Base-by-base conservation (phyloP, 495 filamentous ascomycete genomes). In the Xylaria castorea region DNA sequence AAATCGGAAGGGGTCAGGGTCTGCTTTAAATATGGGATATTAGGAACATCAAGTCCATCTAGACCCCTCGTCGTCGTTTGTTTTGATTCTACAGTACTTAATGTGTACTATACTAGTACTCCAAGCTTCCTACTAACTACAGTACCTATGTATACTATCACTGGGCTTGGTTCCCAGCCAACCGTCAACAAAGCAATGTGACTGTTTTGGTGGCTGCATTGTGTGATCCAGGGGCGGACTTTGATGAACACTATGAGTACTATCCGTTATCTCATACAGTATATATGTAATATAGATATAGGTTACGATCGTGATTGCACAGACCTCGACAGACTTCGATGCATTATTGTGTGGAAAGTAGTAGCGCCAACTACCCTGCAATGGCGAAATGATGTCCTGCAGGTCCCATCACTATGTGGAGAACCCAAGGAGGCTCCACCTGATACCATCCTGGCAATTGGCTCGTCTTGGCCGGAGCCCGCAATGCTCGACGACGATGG, bases 301-400 rank as follows among this genome's bases (percentile, higher is more conserved):
- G n/a, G n/a, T n/a, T n/a, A n/a, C n/a, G n/a, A n/a, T n/a, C n/a
- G n/a, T n/a, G n/a, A n/a, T n/a, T n/a, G n/a, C n/a, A n/a, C n/a
- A n/a, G n/a, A n/a, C n/a, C n/a, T n/a, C n/a, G n/a, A n/a, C n/a
- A n/a, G 51, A 22, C 25, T 22, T n/a, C 51, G 51, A 55, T n/a
- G 57, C 57, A 60, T 60, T 60, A 30, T 12, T 38, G 53, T 18
- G 58, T 38, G 58, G 58, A 61, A 38, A 65, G 38, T 48, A 12
- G 38, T 6, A 32, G 6, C 40, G 42, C 50, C 20, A 44, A 20
- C 36, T 50, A 53, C 48, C 64, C 64, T 68, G 50, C 48, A 57
- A 68, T 48, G 12, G 40, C 66, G 66, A 68, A 68, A 68, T 68
- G 50, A 68, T 68, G 66, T 68, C 51, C 66, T 68, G 66, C 66